Conservation (phyloP, 345 rosid species). For the Eucalyptus curtisii region DNA sequence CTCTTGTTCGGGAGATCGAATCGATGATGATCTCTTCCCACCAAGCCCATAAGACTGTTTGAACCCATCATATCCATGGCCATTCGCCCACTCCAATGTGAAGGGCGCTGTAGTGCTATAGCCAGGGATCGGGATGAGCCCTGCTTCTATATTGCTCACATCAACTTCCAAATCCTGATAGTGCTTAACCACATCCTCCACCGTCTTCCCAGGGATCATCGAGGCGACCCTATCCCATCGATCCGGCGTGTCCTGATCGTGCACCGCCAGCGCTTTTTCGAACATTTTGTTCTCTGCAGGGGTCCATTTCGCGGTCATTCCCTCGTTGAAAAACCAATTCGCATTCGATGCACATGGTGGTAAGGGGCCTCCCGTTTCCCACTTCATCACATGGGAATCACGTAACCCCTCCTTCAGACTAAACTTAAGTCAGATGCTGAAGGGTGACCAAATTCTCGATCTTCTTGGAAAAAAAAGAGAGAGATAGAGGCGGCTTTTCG, state of each 20-base stretch:
- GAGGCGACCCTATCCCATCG: slow-evolving; percentile 52
- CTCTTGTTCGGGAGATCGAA: slow-evolving; percentile 59
- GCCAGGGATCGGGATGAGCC: slow-evolving; percentile 49
- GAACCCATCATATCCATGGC: slow-evolving; percentile 29
- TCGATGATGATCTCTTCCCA: slow-evolving; percentile 54
- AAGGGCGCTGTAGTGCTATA: slow-evolving; percentile 32
- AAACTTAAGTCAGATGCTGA: not conserved
- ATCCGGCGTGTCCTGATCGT: slow-evolving; percentile 57
- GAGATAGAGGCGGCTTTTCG: not conserved
- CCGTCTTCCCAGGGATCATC: slow-evolving; percentile 62
- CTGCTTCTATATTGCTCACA: slow-evolving; percentile 59
- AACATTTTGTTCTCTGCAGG: slow-evolving; percentile 74
- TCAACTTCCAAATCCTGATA: slow-evolving; percentile 57
- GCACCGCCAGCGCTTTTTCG: slow-evolving; percentile 68
- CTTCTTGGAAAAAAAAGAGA: not conserved
- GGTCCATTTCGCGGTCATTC: slow-evolving; percentile 50
- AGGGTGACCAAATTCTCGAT: not conserved
- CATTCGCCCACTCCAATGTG: slow-evolving; percentile 41
- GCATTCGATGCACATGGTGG: slow-evolving; percentile 29
- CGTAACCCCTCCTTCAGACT: not conserved
- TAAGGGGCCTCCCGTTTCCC: slow-evolving; percentile 54
- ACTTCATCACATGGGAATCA: slow-evolving; percentile 28
- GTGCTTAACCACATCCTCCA: slow-evolving; percentile 47
- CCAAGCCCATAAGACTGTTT: slow-evolving; percentile 34
- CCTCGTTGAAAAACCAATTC: slow-evolving; percentile 49